These are phyloP conservation scores for Cymodocea nodosa DNA, from an alignment of 116 monocot species.

Conservation along the genomic window DNA sequence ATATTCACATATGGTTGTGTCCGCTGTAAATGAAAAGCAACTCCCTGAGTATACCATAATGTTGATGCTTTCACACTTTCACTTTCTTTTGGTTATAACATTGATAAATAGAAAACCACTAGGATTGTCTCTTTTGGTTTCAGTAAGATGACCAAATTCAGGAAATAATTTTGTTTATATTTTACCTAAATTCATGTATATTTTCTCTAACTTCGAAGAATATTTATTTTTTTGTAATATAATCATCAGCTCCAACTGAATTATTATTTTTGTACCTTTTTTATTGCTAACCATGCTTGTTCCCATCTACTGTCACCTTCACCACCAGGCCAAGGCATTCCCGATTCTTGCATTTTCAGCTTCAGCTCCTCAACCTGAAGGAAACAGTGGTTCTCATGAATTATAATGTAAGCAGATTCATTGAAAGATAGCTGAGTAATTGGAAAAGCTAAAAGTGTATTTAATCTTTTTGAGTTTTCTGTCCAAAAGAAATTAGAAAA, in stretches of 20 bases:
- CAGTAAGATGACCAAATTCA: too few species aligned
- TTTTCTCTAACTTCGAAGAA: too few species aligned
- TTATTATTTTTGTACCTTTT: conserved; percentile 38
- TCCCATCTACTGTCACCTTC: conserved; percentile 83
- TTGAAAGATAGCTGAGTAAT: background rate
- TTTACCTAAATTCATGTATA: too few species aligned
- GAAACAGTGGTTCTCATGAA: background rate
- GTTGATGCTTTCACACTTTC: too few species aligned
- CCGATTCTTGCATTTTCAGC: conserved; percentile 62
- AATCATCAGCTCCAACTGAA: background rate
- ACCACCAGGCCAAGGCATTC: conserved; percentile 98
- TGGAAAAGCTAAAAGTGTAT: background rate
- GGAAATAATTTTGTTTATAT: too few species aligned
- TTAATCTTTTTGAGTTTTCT: background rate
- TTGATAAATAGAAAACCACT: too few species aligned
- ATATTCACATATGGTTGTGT: too few species aligned
- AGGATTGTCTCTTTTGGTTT: too few species aligned
- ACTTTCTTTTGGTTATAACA: too few species aligned
- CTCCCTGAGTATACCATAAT: too few species aligned
- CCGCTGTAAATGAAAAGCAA: too few species aligned
- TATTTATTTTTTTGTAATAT: too few species aligned
- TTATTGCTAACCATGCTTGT: conserved; percentile 83
- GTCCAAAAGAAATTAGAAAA: background rate
- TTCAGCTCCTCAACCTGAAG: conserved; percentile 65
- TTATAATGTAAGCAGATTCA: background rate